phyloP scores from a whole-genome alignment of 2,329 filamentous ascomycete genomes.

The Stagonosporopsis vannaccii region DNA sequence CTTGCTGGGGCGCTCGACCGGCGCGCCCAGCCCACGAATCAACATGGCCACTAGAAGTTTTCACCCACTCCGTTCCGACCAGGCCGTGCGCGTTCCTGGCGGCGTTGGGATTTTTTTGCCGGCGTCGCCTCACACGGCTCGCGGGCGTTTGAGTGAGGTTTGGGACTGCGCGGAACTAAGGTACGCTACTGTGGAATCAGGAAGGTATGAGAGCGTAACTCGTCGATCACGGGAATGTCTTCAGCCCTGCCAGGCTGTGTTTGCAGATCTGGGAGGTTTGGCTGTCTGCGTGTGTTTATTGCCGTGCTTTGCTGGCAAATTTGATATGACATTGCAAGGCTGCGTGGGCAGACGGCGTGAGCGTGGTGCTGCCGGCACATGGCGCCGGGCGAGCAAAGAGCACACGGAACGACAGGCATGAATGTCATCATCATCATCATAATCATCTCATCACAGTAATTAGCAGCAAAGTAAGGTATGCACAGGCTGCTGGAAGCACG shows the following conservation, averaged over 20 bases:
- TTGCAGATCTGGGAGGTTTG: slow-evolving; percentile 1
- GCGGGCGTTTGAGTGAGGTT: slow-evolving; percentile 9
- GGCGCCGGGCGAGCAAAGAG: not conserved
- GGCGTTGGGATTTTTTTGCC: slow-evolving; percentile 5
- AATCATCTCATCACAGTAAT: not conserved
- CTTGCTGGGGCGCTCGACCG: not conserved
- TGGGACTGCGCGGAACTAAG: not conserved
- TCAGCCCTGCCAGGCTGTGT: slow-evolving; percentile 7
- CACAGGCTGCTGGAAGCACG: not conserved
- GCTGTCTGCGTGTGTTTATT: not conserved
- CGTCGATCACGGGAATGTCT: slow-evolving; percentile 3
- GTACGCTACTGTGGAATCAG: not conserved
- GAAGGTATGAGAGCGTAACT: not conserved
- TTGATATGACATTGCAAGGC: not conserved
- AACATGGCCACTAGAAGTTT: not conserved
- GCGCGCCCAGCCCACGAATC: slow-evolving; percentile 2
- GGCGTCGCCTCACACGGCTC: slow-evolving; percentile 3
- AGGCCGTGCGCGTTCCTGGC: slow-evolving; percentile 14
- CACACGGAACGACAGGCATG: not conserved
- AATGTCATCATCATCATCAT: not conserved
- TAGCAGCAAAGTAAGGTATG: not conserved
- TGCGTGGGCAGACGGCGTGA: not conserved
- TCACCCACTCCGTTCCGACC: slow-evolving; percentile 1
- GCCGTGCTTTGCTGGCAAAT: slow-evolving; percentile 8
- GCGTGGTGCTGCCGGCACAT: too few species aligned